phyloP scores from a whole-genome alignment of 768 basidiomycete species.

The Leccinum aurantiacum region DNA sequence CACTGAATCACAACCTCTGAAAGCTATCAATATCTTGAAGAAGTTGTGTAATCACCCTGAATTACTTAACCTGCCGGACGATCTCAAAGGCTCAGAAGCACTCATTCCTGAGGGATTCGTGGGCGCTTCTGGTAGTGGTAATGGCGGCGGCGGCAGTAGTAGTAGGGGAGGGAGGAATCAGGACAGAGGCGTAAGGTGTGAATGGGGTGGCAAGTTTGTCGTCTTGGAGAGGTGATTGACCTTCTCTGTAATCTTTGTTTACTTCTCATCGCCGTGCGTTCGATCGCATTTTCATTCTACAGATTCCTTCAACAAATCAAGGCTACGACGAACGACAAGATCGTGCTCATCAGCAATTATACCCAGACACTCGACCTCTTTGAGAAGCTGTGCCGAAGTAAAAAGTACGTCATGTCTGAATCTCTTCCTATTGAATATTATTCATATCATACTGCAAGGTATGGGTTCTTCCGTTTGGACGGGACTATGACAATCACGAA shows the following conservation, averaged over 20 bases:
- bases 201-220: slow-evolving; percentile 89
- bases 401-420: slow-evolving; percentile 55
- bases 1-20: slow-evolving; percentile 87
- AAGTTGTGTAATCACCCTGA: slow-evolving; percentile 97
- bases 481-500: slow-evolving; percentile 92
- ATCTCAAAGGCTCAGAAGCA: slow-evolving; percentile 77
- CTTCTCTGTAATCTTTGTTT: neutral
- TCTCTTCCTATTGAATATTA: neutral
- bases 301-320: slow-evolving; percentile 86
- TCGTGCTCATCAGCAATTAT: slow-evolving; percentile 95
- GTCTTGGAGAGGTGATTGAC: slow-evolving; percentile 80
- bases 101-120: slow-evolving; percentile 80
- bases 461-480: slow-evolving; percentile 89
- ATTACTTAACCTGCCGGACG: slow-evolving; percentile 79
- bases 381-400: slow-evolving; percentile 81
- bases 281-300: neutral
- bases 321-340: slow-evolving; percentile 87
- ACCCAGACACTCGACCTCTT: slow-evolving; percentile 94
- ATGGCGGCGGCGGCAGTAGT: slow-evolving; percentile 24
- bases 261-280: neutral
- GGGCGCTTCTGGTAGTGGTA: slow-evolving; percentile 40
- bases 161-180: slow-evolving; percentile 44
- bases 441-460: slow-evolving; percentile 46
- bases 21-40: slow-evolving; percentile 92
- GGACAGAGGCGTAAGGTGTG: slow-evolving; percentile 54